Percentiles rank a stretch among this genome's conserved stretches.
Evolutionary conservation across 331 rosid species (phyloP).

Genomic region (Stylosanthes scabra): DNA sequence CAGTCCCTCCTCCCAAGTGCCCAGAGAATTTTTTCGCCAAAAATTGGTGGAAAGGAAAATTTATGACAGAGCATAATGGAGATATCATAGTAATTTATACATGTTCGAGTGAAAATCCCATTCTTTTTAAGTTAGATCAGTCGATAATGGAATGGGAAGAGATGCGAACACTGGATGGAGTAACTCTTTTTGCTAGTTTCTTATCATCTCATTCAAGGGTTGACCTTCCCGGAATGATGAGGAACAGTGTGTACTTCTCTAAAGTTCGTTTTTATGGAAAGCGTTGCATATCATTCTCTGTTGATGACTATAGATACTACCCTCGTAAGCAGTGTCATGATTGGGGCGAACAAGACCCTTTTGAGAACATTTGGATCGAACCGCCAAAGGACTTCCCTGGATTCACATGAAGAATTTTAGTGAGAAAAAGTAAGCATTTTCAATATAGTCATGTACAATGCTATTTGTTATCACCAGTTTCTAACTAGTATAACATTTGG

Average conservation of each 20-base stretch:
- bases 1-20: conserved; percentile 90
- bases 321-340: conserved; percentile 89
- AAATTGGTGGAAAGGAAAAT: conserved; percentile 95
- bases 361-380: conserved; percentile 79
- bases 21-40: conserved; percentile 81
- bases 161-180: conserved; percentile 69
- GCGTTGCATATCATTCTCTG: conserved; percentile 80
- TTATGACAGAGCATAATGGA: conserved; percentile 81
- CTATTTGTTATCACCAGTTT: conserved; percentile 34
- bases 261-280: conserved; percentile 86
- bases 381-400: conserved; percentile 70
- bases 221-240: conserved; percentile 72
- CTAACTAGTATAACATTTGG: conserved; percentile 6
- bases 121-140: conserved; percentile 71
- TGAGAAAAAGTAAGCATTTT: conserved; percentile 39
- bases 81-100: conserved; percentile 75
- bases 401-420: conserved; percentile 57
- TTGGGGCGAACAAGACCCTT: conserved; percentile 91
- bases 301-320: conserved; percentile 65
- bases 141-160: conserved; percentile 76
- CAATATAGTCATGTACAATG: conserved; percentile 29
- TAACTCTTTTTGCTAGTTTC: conserved; percentile 76
- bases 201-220: conserved; percentile 74
- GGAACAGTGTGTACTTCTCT: conserved; percentile 78
- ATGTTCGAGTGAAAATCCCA: conserved; percentile 86